Conservation (phyloP, 371 early-diverging fungal species). For the Syncephalastrum racemosum region DNA sequence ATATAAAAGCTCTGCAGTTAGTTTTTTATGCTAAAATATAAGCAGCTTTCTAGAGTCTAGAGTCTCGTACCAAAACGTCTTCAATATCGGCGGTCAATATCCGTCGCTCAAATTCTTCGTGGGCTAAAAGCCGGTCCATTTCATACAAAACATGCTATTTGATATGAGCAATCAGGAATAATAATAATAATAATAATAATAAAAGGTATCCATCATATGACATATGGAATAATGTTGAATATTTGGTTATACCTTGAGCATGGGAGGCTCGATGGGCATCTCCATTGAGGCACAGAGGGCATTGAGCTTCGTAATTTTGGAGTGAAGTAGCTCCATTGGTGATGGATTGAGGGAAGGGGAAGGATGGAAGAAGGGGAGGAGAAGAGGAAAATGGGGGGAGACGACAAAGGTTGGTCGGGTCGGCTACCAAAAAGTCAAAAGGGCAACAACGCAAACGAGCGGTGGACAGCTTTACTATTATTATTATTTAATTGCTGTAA, state of each 20-base stretch:
- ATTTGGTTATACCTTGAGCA: neutral
- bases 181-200: neutral
- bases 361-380: neutral
- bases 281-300: constrained; percentile 8
- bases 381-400: neutral
- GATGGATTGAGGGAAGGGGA: neutral
- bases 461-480: no score
- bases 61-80: constrained; percentile 21
- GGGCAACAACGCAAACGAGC: no score
- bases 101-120: constrained; percentile 16
- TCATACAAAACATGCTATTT: constrained; percentile 22
- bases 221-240: no score
- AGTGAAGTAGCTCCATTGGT: constrained; percentile 13
- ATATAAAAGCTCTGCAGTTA: no score
- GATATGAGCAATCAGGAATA: constrained; percentile 5
- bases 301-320: constrained; percentile 9
- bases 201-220: constrained; percentile 10
- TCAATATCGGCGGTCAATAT: constrained; percentile 24
- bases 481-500: no score
- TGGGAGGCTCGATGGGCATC: constrained; percentile 1
- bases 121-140: constrained; percentile 20
- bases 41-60: no score
- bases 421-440: no score
- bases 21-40: no score
- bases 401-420: neutral